phyloP scores from a whole-genome alignment of 2,329 filamentous ascomycete species.

The Talaromyces amestolkiae region DNA sequence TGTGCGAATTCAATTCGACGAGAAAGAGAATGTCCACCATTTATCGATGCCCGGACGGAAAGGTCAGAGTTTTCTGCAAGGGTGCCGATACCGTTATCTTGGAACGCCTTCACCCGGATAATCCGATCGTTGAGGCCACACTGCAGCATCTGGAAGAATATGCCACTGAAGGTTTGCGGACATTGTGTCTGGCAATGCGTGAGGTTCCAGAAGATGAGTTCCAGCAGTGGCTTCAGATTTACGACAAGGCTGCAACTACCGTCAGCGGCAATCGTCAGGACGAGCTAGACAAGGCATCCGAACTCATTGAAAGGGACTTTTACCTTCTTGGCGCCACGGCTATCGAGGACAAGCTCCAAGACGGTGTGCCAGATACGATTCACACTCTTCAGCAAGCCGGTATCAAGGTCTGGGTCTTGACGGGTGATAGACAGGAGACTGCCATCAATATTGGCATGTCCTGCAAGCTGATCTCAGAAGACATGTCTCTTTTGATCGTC shows the following conservation, averaged over 20 bases:
- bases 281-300: conserved; percentile 93
- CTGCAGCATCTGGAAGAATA: conserved; percentile 97
- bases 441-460: conserved; percentile 99
- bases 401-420: conserved; percentile 98
- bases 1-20: conserved; percentile 99
- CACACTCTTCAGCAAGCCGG: conserved; percentile 94
- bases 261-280: conserved; percentile 89
- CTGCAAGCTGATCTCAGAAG: conserved; percentile 95
- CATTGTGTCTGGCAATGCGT: conserved; percentile 89
- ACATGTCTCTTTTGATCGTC: conserved; percentile 95
- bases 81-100: conserved; percentile 97
- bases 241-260: conserved; percentile 82
- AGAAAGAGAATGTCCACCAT: conserved; percentile 98
- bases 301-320: conserved; percentile 90
- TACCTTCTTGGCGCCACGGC: conserved; percentile 90
- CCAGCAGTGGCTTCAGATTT: conserved; percentile 80
- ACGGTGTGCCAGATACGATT: conserved; percentile 96
- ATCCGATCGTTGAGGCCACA: conserved; percentile 84
- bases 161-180: conserved; percentile 90
- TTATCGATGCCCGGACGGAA: conserved; percentile 93
- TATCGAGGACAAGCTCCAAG: conserved; percentile 94
- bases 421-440: conserved; percentile 95
- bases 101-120: conserved; percentile 79
- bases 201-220: conserved; percentile 89
- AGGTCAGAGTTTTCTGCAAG: conserved; percentile 90